Evolutionary conservation across 805 yeast species (phyloP).

Genomic region (Saccharomyces kudriavzevii): DNA sequence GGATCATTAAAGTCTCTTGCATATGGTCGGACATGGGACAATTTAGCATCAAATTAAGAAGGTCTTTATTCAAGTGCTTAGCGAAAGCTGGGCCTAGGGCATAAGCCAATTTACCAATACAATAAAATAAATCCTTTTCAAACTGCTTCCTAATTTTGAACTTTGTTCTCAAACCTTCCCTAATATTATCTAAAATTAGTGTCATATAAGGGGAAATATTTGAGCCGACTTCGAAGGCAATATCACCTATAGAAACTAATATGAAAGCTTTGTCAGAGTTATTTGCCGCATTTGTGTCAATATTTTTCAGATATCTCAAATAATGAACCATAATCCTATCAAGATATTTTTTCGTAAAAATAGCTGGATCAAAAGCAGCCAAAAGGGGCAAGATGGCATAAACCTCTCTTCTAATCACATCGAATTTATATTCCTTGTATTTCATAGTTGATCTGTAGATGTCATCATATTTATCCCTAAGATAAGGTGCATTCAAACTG

Average conservation of each 20-base stretch:
- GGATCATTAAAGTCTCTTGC: slow-evolving; percentile 61
- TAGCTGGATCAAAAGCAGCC: slow-evolving; percentile 66
- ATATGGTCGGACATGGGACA: slow-evolving; percentile 81
- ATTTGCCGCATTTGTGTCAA: slow-evolving; percentile 32
- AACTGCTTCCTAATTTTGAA: slow-evolving; percentile 57
- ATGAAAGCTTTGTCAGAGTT: slow-evolving; percentile 61
- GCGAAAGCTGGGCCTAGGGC: slow-evolving; percentile 93
- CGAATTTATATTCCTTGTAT: slow-evolving; percentile 69
- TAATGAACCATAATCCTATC: slow-evolving; percentile 73
- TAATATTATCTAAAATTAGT: slow-evolving; percentile 72
- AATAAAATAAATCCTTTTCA: slow-evolving; percentile 80
- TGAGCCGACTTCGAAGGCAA: slow-evolving; percentile 66
- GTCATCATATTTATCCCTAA: slow-evolving; percentile 63
- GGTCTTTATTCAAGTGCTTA: slow-evolving; percentile 75
- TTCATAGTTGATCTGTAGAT: slow-evolving; percentile 67
- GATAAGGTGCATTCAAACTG: slow-evolving; percentile 59
- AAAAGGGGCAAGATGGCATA: slow-evolving; percentile 73
- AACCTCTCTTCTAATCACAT: slow-evolving; percentile 75
- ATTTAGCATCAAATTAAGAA: slow-evolving; percentile 67
- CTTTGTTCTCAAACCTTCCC: slow-evolving; percentile 59
- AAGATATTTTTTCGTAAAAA: slow-evolving; percentile 72
- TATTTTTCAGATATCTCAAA: slow-evolving; percentile 66
- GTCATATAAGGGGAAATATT: slow-evolving; percentile 83
- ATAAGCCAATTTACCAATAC: slow-evolving; percentile 75
- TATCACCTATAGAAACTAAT: slow-evolving; percentile 73